These are phyloP conservation scores for Davidsoniella australis DNA, from an alignment of 2,329 filamentous ascomycete genomes.

Conservation along the genomic window DNA sequence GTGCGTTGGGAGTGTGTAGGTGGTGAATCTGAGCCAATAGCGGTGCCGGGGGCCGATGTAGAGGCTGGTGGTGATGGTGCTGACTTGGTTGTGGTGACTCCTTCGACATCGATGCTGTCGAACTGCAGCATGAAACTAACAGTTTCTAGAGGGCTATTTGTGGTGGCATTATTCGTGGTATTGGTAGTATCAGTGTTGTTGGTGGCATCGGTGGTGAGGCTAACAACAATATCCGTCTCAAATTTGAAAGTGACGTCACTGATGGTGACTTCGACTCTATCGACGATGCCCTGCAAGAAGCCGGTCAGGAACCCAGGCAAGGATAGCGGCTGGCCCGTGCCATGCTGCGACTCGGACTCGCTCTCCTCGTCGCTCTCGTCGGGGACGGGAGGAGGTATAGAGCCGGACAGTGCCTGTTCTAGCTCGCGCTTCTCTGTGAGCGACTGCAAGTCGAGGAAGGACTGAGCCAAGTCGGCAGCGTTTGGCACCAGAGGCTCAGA, in stretches of 20 bases:
- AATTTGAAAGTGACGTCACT: slow-evolving; percentile 48
- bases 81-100: slow-evolving; percentile 29
- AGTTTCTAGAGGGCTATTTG: slow-evolving; percentile 25
- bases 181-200: not conserved
- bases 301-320: slow-evolving; percentile 53
- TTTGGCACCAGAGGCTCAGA: slow-evolving; percentile 37
- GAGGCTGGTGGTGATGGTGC: not conserved
- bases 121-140: slow-evolving; percentile 50
- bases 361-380: slow-evolving; percentile 39
- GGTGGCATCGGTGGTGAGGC: slow-evolving; percentile 23
- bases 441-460: slow-evolving; percentile 59
- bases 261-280: slow-evolving; percentile 52
- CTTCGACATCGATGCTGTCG: slow-evolving; percentile 48
- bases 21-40: too few relatives aligned
- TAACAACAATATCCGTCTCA: slow-evolving; percentile 37
- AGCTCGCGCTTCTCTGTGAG: slow-evolving; percentile 47
- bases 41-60: not conserved
- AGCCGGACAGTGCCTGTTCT: slow-evolving; percentile 48
- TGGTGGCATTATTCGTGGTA: not conserved
- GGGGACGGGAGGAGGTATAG: slow-evolving; percentile 40
- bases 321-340: slow-evolving; percentile 54
- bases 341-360: slow-evolving; percentile 36
- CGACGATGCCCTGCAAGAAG: slow-evolving; percentile 57
- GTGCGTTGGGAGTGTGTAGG: slow-evolving; percentile 18
- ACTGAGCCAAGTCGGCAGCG: slow-evolving; percentile 56